Conservation (phyloP, 768 basidiomycete genomes). For the Russula lepida region DNA sequence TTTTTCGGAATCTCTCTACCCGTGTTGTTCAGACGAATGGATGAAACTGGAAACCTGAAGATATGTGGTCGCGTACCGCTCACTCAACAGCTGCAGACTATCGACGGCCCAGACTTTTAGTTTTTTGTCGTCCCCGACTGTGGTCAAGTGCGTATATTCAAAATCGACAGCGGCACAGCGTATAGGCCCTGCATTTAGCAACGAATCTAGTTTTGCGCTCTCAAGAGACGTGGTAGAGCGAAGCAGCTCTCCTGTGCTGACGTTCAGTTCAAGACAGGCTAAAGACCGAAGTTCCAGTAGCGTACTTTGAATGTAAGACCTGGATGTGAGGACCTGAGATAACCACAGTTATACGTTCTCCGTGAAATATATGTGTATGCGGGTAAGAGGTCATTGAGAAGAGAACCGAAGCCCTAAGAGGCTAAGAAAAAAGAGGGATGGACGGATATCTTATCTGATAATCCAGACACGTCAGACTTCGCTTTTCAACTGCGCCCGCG, state of each 20-base stretch:
- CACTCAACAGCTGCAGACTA: slow-evolving; percentile 45
- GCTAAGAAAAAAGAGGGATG: not conserved
- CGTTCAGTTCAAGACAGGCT: slow-evolving; percentile 15
- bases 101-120: slow-evolving; percentile 69
- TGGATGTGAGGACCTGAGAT: slow-evolving; percentile 59
- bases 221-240: slow-evolving; percentile 35
- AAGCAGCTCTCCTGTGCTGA: slow-evolving; percentile 46
- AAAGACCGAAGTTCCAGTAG: not conserved
- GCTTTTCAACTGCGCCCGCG: not conserved
- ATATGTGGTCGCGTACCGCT: slow-evolving; percentile 41
- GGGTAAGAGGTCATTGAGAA: slow-evolving; percentile 31
- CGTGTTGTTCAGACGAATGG: not conserved
- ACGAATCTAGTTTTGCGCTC: slow-evolving; percentile 26
- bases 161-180: slow-evolving; percentile 48
- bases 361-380: slow-evolving; percentile 39
- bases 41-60: not conserved
- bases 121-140: slow-evolving; percentile 71
- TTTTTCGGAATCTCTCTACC: slow-evolving; percentile 76
- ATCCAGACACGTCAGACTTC: not conserved
- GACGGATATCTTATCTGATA: slow-evolving; percentile 14
- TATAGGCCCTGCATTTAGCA: slow-evolving; percentile 47
- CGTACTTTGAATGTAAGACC: slow-evolving; percentile 48
- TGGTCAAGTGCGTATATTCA: slow-evolving; percentile 43
- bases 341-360: slow-evolving; percentile 31
- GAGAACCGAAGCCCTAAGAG: not conserved